Conservation (phyloP, 2,329 filamentous ascomycete species). For the Aaosphaeria pasadenensis region DNA sequence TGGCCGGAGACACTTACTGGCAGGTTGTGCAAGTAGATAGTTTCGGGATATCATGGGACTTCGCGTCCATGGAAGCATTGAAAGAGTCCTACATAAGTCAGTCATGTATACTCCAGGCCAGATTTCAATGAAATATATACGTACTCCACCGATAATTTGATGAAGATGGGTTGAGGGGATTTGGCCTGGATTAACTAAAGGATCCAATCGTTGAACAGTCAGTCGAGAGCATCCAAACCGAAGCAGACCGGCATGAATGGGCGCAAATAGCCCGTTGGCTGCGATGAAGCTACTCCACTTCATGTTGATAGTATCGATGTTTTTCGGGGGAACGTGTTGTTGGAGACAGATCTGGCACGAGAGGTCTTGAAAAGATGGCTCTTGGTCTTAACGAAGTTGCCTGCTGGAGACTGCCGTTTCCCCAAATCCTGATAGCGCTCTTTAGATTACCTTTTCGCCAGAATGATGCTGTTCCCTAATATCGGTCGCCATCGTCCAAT, state of each 20-base stretch:
- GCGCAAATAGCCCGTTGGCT: constrained; percentile 17
- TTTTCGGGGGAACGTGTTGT: no score
- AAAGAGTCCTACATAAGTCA: constrained; percentile 38
- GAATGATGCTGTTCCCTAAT: no score
- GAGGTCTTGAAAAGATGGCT: no score
- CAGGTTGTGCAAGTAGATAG: constrained; percentile 43
- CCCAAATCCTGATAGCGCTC: no score
- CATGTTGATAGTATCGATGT: constrained; percentile 9
- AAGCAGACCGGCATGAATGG: constrained; percentile 8
- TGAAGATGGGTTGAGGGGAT: constrained; percentile 38
- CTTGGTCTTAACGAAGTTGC: no score
- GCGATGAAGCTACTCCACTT: constrained; percentile 12
- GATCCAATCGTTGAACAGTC: constrained; percentile 23
- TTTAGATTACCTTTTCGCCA: no score
- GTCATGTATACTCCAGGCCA: no score
- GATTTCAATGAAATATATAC: not conserved
- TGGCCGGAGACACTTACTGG: constrained; percentile 9
- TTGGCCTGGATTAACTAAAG: constrained; percentile 35
- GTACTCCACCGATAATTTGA: constrained; percentile 41
- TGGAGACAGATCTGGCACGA: no score
- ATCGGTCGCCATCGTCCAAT: no score
- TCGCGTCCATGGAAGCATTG: constrained; percentile 43
- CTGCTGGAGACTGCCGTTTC: no score
- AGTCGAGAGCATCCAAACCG: constrained; percentile 24
- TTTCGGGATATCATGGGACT: constrained; percentile 23